phyloP scores from a whole-genome alignment of 2,329 filamentous ascomycete species.

The Ramularia collo-cygni region DNA sequence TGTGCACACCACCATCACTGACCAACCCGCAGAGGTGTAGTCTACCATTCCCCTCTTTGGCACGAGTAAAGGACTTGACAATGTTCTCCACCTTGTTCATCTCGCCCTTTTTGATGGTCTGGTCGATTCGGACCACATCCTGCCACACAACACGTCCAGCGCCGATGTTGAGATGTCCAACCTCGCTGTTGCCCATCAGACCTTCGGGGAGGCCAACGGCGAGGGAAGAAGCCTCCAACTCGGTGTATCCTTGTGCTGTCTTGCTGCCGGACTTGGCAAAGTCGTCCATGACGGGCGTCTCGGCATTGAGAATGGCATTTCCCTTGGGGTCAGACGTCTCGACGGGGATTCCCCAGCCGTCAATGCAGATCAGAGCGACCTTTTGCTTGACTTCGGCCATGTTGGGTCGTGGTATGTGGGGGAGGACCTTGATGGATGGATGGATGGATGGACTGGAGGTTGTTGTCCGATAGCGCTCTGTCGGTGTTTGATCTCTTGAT shows the following conservation, averaged over 20 bases:
- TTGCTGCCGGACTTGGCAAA: constrained; percentile 62
- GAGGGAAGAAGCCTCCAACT: constrained; percentile 91
- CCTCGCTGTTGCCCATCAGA: constrained; percentile 98
- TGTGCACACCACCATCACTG: constrained; percentile 91
- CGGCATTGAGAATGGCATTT: constrained; percentile 88
- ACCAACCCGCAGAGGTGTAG: constrained; percentile 88
- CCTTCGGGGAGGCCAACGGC: constrained; percentile 94
- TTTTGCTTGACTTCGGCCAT: constrained; percentile 66
- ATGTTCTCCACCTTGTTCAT: constrained; percentile 71
- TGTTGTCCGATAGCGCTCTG: neutral
- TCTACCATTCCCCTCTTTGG: constrained; percentile 82
- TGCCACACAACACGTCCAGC: constrained; percentile 98
- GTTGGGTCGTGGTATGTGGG: too few species aligned
- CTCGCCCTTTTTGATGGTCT: constrained; percentile 78
- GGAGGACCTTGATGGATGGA: constrained; percentile 8
- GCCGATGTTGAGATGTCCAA: constrained; percentile 97
- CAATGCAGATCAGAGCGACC: constrained; percentile 83
- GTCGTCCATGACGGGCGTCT: constrained; percentile 91
- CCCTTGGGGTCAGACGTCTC: constrained; percentile 47
- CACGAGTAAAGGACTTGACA: constrained; percentile 67
- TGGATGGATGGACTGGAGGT: too few species aligned
- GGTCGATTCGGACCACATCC: constrained; percentile 83
- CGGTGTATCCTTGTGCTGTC: constrained; percentile 75
- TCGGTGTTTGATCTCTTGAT: neutral
- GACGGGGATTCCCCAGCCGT: constrained; percentile 70